A percentile compares a stretch with the other conserved stretches of the same genome.
phyloP scores from a whole-genome alignment of 2,329 filamentous ascomycete genomes.

The Albophoma yamanashiensis region DNA sequence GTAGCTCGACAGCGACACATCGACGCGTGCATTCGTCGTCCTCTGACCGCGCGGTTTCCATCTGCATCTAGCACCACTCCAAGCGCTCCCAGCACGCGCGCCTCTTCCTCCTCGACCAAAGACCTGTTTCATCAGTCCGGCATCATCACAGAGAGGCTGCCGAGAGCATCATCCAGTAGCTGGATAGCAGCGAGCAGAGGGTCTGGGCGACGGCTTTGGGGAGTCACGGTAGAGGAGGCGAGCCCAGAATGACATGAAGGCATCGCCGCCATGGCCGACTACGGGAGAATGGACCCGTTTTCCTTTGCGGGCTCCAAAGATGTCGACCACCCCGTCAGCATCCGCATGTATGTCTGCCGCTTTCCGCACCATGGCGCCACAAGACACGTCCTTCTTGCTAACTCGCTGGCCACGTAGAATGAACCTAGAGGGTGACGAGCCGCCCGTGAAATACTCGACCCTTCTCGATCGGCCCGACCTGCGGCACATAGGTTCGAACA shows the following conservation, averaged over 20 bases:
- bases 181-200: too few relatives aligned
- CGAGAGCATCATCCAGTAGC: too few relatives aligned
- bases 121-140: too few relatives aligned
- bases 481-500: slow-evolving; percentile 78
- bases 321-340: slow-evolving; percentile 61
- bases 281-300: slow-evolving; percentile 74
- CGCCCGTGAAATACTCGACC: slow-evolving; percentile 44
- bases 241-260: slow-evolving; percentile 16
- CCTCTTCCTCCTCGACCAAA: background rate
- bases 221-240: too few relatives aligned
- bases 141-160: too few relatives aligned
- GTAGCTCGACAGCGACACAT: background rate
- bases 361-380: background rate
- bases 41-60: background rate
- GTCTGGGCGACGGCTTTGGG: too few relatives aligned
- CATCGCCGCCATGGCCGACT: slow-evolving; percentile 21
- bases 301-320: slow-evolving; percentile 87
- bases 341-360: slow-evolving; percentile 44
- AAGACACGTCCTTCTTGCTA: slow-evolving; percentile 6
- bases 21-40: background rate
- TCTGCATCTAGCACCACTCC: background rate
- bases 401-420: slow-evolving; percentile 22
- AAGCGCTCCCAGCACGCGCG: background rate
- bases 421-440: slow-evolving; percentile 35
- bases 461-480: slow-evolving; percentile 71